These are phyloP conservation scores for Exophiala sideris DNA, from an alignment of 2,329 filamentous ascomycete genomes.

Conservation along the genomic window DNA sequence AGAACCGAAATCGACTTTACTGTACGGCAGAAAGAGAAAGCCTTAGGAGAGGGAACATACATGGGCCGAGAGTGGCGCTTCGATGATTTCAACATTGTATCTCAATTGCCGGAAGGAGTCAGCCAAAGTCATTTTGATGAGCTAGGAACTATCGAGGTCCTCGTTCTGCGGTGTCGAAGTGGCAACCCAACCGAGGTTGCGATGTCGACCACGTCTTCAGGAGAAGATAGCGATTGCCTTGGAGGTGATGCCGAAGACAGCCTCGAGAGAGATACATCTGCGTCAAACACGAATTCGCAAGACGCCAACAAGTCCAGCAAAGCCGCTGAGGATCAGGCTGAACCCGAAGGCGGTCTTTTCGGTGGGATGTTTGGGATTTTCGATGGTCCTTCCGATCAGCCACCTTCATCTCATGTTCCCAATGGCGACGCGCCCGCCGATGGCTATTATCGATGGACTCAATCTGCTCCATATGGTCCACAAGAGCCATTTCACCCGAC, in stretches of 20 bases:
- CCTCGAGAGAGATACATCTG: conserved; percentile 8
- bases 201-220: conserved; percentile 19
- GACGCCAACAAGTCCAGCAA: background rate
- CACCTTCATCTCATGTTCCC: background rate
- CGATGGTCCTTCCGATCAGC: conserved; percentile 19
- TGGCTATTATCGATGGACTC: conserved; percentile 8
- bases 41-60: conserved; percentile 44
- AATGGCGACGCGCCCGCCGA: conserved; percentile 9
- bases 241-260: conserved; percentile 14
- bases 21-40: conserved; percentile 54
- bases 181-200: conserved; percentile 6
- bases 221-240: conserved; percentile 24
- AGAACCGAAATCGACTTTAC: conserved; percentile 47
- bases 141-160: conserved; percentile 33
- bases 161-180: conserved; percentile 31
- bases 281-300: conserved; percentile 7
- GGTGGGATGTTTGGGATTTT: conserved; percentile 16
- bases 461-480: conserved; percentile 8
- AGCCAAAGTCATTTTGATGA: conserved; percentile 28
- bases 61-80: conserved; percentile 54
- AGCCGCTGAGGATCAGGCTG: background rate
- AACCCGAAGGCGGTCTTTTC: background rate
- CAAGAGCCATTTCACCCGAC: conserved; percentile 6
- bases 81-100: conserved; percentile 43
- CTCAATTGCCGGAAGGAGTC: conserved; percentile 16